Percentiles rank a stretch among this genome's conserved stretches.
Conservation (phyloP, 345 rosid species). For the Erodium maritimum region DNA sequence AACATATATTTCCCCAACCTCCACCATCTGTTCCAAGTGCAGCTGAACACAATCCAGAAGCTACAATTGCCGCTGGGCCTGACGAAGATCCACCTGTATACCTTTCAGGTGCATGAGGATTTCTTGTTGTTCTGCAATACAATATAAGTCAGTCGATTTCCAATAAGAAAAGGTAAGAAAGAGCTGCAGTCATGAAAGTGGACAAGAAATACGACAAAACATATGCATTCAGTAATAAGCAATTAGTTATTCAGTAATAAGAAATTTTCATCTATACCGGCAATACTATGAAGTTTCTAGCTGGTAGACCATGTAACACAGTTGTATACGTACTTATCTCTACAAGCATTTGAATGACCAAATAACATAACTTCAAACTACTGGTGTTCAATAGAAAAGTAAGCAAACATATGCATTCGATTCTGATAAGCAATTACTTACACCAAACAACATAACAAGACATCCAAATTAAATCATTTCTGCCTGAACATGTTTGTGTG, state of each 20-base stretch:
- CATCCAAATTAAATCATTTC: no score
- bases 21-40: conserved; percentile 94
- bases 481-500: no score
- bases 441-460: background rate
- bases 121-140: conserved; percentile 71
- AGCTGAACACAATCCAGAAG: conserved; percentile 86
- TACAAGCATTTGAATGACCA: background rate
- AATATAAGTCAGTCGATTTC: background rate
- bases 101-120: conserved; percentile 72
- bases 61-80: conserved; percentile 86
- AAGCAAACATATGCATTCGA: background rate
- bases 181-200: background rate
- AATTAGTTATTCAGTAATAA: no score
- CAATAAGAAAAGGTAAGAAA: background rate
- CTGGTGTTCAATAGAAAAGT: background rate
- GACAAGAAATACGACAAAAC: background rate
- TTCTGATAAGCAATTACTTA: background rate
- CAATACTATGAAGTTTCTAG: background rate
- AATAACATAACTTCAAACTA: background rate
- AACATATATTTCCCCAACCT: conserved; percentile 38
- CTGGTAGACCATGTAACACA: background rate
- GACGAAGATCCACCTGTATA: conserved; percentile 95
- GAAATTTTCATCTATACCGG: background rate
- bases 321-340: background rate
- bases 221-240: no score